Percentiles rank a stretch among this genome's conserved stretches.
Conservation (phyloP, 208 protist genomes). For the Leishmania arabica region DNA sequence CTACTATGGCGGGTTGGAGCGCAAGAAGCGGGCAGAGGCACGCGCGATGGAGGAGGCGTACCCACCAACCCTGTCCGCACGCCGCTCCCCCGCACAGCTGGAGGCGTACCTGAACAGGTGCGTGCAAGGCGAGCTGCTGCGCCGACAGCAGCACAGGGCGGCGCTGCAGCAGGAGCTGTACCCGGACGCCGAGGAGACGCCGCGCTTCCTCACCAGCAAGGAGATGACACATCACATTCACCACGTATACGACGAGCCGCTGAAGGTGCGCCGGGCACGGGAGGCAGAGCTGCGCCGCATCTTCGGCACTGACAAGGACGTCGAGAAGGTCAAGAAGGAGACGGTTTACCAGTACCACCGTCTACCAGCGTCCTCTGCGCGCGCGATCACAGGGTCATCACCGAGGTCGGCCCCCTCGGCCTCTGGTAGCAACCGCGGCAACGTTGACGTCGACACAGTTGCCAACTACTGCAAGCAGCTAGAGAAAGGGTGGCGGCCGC, state of each 20-base stretch:
- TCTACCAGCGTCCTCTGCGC: slow-evolving; percentile 18
- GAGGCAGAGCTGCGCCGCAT: slow-evolving; percentile 41
- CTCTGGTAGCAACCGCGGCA: not conserved
- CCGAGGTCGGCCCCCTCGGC: not conserved
- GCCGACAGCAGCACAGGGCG: slow-evolving; percentile 64
- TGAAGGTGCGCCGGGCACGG: slow-evolving; percentile 42
- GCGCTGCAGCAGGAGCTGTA: slow-evolving; percentile 72
- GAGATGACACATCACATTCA: slow-evolving; percentile 58
- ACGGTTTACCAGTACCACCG: slow-evolving; percentile 32
- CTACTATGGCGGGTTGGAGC: slow-evolving; percentile 53
- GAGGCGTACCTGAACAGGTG: slow-evolving; percentile 63
- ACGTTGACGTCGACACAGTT: slow-evolving; percentile 6
- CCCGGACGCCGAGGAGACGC: slow-evolving; percentile 26
- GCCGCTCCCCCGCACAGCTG: slow-evolving; percentile 62
- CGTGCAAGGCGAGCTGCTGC: slow-evolving; percentile 67
- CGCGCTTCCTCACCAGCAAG: slow-evolving; percentile 25
- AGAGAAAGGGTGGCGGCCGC: slow-evolving; percentile 59
- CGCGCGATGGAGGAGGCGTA: slow-evolving; percentile 53
- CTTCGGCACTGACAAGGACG: slow-evolving; percentile 39
- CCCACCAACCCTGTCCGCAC: slow-evolving; percentile 36
- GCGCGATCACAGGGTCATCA: slow-evolving; percentile 12
- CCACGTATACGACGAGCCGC: slow-evolving; percentile 67
- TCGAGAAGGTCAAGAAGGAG: slow-evolving; percentile 17
- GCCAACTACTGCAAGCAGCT: slow-evolving; percentile 27
- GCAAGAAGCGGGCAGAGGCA: slow-evolving; percentile 43